These are phyloP conservation scores for Rubia balearica DNA, from an alignment of 305 asterid species.

Conservation along the genomic window DNA sequence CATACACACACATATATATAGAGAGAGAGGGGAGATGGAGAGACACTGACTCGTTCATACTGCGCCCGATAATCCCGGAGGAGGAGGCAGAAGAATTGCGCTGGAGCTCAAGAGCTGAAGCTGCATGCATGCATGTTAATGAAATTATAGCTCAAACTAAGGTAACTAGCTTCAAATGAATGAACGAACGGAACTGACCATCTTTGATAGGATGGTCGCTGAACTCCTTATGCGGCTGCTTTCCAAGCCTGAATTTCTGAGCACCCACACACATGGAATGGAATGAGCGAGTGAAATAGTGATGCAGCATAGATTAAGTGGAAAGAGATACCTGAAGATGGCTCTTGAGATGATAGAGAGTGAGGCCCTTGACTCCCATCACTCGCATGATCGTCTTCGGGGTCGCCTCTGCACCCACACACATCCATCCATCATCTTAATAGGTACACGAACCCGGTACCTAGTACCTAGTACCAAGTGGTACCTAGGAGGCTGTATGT, in stretches of 20 bases:
- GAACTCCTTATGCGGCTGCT: constrained; percentile 95
- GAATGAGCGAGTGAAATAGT: too few relatives aligned
- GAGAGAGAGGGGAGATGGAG: too few relatives aligned
- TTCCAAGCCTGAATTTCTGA: constrained; percentile 93
- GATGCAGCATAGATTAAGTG: too few relatives aligned
- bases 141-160: too few relatives aligned
- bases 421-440: too few relatives aligned
- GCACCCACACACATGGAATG: not conserved
- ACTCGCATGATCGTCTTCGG: constrained; percentile 98
- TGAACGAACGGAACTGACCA: constrained; percentile 17
- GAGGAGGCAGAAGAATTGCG: constrained; percentile 65
- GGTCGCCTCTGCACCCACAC: constrained; percentile 56
- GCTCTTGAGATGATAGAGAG: constrained; percentile 99
- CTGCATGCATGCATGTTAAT: constrained; percentile 26
- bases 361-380: constrained; percentile 96
- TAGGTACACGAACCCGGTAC: too few relatives aligned
- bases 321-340: constrained; percentile 64
- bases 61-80: constrained; percentile 73
- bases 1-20: too few relatives aligned
- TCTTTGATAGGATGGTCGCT: constrained; percentile 81
- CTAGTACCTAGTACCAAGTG: too few relatives aligned
- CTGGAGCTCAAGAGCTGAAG: constrained; percentile 80
- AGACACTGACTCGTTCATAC: constrained; percentile 75
- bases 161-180: too few relatives aligned
- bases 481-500: too few relatives aligned